Percentiles rank a stretch among this genome's conserved stretches.
phyloP scores from a whole-genome alignment of 345 rosid genomes.

The Punica granatum region DNA sequence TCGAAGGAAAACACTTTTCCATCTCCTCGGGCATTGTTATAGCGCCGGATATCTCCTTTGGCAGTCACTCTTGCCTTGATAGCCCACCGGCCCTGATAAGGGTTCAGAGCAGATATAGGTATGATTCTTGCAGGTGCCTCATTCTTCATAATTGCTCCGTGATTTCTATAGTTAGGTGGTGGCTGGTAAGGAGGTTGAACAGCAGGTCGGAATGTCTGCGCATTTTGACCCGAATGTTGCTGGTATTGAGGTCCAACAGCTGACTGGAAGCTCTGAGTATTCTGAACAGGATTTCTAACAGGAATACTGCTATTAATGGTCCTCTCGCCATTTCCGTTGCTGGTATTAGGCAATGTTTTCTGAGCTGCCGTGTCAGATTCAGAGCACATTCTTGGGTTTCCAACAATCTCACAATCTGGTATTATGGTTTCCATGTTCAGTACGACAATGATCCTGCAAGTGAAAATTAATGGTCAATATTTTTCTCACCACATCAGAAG shows the following conservation, averaged over 20 bases:
- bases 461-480: conserved; percentile 6
- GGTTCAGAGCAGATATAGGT: conserved; percentile 77
- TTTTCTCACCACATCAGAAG: not conserved
- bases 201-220: conserved; percentile 45
- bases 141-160: conserved; percentile 75
- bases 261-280: conserved; percentile 38
- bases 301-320: conserved; percentile 17
- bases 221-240: conserved; percentile 30
- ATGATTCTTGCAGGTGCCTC: conserved; percentile 80
- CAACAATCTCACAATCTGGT: conserved; percentile 58
- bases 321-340: conserved; percentile 22
- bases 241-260: conserved; percentile 60
- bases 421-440: conserved; percentile 76
- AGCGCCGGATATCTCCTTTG: conserved; percentile 79
- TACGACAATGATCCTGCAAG: conserved; percentile 67
- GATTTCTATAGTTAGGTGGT: conserved; percentile 62
- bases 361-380: conserved; percentile 37
- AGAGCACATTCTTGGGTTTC: conserved; percentile 51
- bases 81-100: conserved; percentile 93
- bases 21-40: conserved; percentile 85
- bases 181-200: conserved; percentile 81
- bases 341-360: conserved; percentile 26
- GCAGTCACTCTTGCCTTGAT: conserved; percentile 91
- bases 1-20: conserved; percentile 91
- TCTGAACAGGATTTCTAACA: conserved; percentile 11